phyloP scores from a whole-genome alignment of 2,329 filamentous ascomycete genomes.

The Calonectria pauciramosa region DNA sequence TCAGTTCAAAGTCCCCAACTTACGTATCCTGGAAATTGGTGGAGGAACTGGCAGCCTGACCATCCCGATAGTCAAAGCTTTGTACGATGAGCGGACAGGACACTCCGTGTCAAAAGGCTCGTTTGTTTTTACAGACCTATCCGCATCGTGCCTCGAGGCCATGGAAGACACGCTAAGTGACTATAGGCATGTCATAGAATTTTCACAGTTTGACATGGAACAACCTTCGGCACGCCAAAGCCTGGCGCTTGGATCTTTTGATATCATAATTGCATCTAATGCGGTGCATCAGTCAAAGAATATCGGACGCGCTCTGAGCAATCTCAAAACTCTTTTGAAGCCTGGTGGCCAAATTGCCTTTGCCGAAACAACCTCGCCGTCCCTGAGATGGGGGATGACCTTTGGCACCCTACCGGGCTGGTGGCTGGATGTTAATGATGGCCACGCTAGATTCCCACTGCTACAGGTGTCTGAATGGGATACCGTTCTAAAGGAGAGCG shows the following conservation, averaged over 20 bases:
- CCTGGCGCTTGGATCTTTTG: neutral
- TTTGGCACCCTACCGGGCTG: slow-evolving; percentile 1
- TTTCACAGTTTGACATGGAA: neutral
- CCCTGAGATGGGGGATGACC: neutral
- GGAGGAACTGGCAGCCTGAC: neutral
- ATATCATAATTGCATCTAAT: neutral
- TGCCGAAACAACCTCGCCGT: neutral
- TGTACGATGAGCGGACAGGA: neutral
- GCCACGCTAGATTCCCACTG: neutral
- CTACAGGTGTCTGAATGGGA: neutral
- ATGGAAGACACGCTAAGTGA: neutral
- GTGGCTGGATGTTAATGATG: neutral
- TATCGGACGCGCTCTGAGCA: neutral
- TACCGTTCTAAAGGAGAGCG: neutral
- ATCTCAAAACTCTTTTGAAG: neutral
- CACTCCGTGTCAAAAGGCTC: neutral
- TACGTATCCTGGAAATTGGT: neutral
- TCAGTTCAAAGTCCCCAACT: neutral
- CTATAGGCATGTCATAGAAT: neutral
- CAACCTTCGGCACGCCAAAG: neutral
- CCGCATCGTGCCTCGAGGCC: neutral
- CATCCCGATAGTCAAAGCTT: neutral
- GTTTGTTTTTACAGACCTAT: neutral
- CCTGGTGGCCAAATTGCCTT: neutral
- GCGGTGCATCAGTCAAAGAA: neutral